Evolutionary conservation across 1,284 basidiomycete genomes (phyloP).

Genomic region (Moesziomyces parantarcticus): DNA sequence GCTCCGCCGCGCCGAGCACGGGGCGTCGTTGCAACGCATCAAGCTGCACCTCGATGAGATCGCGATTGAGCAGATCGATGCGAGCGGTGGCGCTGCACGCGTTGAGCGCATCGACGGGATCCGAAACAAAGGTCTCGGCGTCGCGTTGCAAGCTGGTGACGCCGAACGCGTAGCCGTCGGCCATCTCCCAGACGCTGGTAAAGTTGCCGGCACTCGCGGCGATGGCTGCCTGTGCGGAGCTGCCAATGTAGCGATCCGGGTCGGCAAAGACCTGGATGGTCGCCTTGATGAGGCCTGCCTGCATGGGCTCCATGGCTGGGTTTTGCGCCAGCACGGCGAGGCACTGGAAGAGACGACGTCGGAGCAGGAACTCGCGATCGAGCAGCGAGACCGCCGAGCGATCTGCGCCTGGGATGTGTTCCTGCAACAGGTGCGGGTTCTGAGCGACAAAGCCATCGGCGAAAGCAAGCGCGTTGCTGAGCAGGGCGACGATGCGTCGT

Average conservation of each 20-base stretch:
- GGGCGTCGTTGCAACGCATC: slow-evolving; percentile 82
- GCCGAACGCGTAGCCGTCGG: slow-evolving; percentile 92
- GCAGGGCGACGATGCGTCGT: slow-evolving; percentile 83
- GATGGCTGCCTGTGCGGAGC: slow-evolving; percentile 90
- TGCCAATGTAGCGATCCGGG: slow-evolving; percentile 76
- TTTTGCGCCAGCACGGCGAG: slow-evolving; percentile 83
- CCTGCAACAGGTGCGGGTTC: slow-evolving; percentile 62
- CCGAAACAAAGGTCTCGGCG: slow-evolving; percentile 55
- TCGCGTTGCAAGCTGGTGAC: slow-evolving; percentile 77
- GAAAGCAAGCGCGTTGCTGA: slow-evolving; percentile 91
- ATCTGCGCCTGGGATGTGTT: slow-evolving; percentile 61
- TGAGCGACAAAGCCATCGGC: slow-evolving; percentile 74
- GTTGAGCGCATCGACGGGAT: slow-evolving; percentile 28
- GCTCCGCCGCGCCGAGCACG: slow-evolving; percentile 84
- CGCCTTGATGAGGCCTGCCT: slow-evolving; percentile 83
- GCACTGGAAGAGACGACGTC: slow-evolving; percentile 87
- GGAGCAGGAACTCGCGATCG: slow-evolving; percentile 83
- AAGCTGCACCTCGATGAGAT: slow-evolving; percentile 79
- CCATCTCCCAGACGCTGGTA: slow-evolving; percentile 84
- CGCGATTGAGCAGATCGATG: slow-evolving; percentile 77
- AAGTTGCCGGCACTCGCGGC: slow-evolving; percentile 87
- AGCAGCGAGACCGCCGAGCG: slow-evolving; percentile 74
- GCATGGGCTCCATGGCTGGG: slow-evolving; percentile 81
- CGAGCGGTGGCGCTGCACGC: slow-evolving; percentile 31
- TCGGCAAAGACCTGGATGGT: slow-evolving; percentile 87